Base-by-base conservation (phyloP, 148 eudicot species). In the Fagopyrum esculentum region DNA sequence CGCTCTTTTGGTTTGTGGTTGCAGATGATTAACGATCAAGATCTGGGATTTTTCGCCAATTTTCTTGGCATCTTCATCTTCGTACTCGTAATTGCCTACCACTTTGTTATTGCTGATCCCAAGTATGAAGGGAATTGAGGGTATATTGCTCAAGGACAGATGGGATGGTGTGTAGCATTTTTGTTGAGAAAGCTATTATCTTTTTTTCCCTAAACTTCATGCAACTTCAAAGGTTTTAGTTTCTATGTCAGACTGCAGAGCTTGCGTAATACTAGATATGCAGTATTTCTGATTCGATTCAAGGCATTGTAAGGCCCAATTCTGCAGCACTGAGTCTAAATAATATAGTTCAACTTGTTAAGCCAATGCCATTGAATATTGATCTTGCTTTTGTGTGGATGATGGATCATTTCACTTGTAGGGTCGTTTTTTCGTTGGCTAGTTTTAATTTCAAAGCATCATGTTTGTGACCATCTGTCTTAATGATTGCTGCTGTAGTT, bases 1-100 rank as follows among this genome's bases (percentile, higher is more conserved):
- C n/a, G 30, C 16, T 43, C 11, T 66, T 66, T 35, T 4, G 22
- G 9, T 55, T 74, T 74, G 76, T 30, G 60, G 30, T 71, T 69
- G 82, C 90, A 88, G 96, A 88, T 88, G 96, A 81, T 90, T 49
- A 89, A 88, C 51, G 96, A 88, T 83, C 87, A 87, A 79, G 90
- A 89, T 82, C 81, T 90, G 74, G 92, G 96, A 9, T 90, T 90
- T 75, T 74, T 90, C n/a, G 96, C 92, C 78, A 86, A 87, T 76
- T 85, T 84, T 72, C 91, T 90, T 5, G 94, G 94, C 69, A 84
- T 90, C 12, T 90, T 83, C 73, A 83, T 88, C 71, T 90, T 90
- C 48, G 81, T 82, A 3, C 74, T 90, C 77, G 90, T 90, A 70
- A 90, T 90, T 81, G 96, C 92, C 76, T 90, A 88, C 73, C 96